phyloP scores from a whole-genome alignment of 2,329 filamentous ascomycete species.

The Chaetomium strumarium region DNA sequence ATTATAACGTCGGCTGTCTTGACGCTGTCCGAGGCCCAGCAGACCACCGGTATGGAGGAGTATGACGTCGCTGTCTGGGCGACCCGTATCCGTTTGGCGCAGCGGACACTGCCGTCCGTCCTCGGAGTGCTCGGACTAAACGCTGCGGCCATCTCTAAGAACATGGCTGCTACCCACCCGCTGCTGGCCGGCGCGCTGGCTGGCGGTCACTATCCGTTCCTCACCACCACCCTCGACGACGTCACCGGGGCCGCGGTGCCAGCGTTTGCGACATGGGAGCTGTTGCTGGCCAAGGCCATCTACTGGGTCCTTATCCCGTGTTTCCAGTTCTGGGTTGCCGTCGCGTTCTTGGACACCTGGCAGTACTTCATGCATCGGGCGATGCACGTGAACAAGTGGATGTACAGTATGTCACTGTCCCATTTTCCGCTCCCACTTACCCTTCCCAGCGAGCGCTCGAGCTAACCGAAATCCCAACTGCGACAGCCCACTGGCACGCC shows the following conservation, averaged over 20 bases:
- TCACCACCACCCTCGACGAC: slow-evolving; percentile 54
- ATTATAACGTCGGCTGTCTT: slow-evolving; percentile 63
- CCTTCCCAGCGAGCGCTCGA: slow-evolving; percentile 32
- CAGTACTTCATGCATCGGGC: slow-evolving; percentile 94
- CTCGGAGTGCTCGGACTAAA: slow-evolving; percentile 72
- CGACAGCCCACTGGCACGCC: slow-evolving; percentile 76
- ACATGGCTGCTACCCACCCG: slow-evolving; percentile 63
- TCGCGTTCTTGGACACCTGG: slow-evolving; percentile 86
- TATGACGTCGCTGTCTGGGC: slow-evolving; percentile 91
- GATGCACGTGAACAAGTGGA: slow-evolving; percentile 97
- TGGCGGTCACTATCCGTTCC: slow-evolving; percentile 73
- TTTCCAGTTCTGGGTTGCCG: slow-evolving; percentile 69
- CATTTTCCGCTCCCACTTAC: neutral
- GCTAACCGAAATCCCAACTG: slow-evolving; percentile 31
- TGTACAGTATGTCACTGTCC: slow-evolving; percentile 67
- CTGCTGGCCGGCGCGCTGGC: slow-evolving; percentile 68
- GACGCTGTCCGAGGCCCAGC: slow-evolving; percentile 64
- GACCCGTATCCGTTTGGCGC: slow-evolving; percentile 69
- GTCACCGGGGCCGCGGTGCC: slow-evolving; percentile 51
- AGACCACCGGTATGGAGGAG: slow-evolving; percentile 69
- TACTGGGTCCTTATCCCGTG: slow-evolving; percentile 75
- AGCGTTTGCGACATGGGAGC: slow-evolving; percentile 79
- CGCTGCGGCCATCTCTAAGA: slow-evolving; percentile 67
- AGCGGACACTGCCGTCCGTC: slow-evolving; percentile 68
- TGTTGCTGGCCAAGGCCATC: slow-evolving; percentile 64